Evolutionary conservation across 2,329 filamentous ascomycete genomes (phyloP).

Genomic region (Zalaria obscura): DNA sequence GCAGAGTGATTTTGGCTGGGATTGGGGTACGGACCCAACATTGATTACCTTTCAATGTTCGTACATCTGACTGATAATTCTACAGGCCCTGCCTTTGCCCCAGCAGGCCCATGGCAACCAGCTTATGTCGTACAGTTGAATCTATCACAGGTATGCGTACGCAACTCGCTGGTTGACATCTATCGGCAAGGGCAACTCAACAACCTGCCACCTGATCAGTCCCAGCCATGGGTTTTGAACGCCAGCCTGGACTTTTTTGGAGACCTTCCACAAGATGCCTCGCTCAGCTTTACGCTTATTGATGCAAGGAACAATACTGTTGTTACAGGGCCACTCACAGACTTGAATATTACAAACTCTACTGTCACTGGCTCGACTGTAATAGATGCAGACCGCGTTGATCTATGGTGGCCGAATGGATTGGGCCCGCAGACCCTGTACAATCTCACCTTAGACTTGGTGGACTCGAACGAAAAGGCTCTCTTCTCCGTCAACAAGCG

Average conservation of each 20-base stretch:
- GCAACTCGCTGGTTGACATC: conserved; percentile 44
- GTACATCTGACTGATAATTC: conserved; percentile 12
- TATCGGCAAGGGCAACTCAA: conserved; percentile 45
- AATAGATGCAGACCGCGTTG: conserved; percentile 29
- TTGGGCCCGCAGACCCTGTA: conserved; percentile 46
- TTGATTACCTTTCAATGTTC: neutral
- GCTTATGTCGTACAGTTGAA: conserved; percentile 41
- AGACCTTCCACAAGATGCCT: conserved; percentile 26
- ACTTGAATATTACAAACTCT: conserved; percentile 25
- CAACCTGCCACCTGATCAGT: conserved; percentile 42
- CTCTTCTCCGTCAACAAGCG: conserved; percentile 37
- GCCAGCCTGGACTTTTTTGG: conserved; percentile 46
- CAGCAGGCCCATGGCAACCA: conserved; percentile 48
- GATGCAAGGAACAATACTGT: conserved; percentile 28
- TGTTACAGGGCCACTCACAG: conserved; percentile 22
- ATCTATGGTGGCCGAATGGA: conserved; percentile 47
- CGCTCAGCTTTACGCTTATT: conserved; percentile 32
- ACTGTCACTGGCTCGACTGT: conserved; percentile 35
- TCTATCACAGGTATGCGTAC: conserved; percentile 27
- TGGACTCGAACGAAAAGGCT: conserved; percentile 19
- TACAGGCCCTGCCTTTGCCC: conserved; percentile 45
- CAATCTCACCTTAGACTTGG: conserved; percentile 36
- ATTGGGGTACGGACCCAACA: conserved; percentile 16
- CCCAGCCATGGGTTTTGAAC: conserved; percentile 44
- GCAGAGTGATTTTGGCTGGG: conserved; percentile 51